Conservation (phyloP, 176 grass and related monocot genomes). For the Rhynchospora tenuis region DNA sequence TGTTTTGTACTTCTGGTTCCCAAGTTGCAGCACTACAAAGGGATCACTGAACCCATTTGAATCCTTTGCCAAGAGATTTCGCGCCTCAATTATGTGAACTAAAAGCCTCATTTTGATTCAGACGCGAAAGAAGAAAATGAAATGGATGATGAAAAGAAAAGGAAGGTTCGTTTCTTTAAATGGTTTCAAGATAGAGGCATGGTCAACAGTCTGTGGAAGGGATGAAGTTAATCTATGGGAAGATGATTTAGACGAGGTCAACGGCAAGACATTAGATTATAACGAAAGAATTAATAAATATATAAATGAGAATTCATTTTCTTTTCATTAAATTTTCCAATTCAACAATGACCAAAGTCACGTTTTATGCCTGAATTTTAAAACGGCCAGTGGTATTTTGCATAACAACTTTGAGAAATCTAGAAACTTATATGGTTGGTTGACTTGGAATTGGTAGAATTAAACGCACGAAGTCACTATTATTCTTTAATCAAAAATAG, state of each 20-base stretch:
- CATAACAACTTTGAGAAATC: not conserved
- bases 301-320: not conserved
- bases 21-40: slow-evolving; percentile 72
- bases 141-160: not conserved
- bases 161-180: not conserved
- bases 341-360: not conserved
- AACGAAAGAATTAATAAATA: not conserved
- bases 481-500: not conserved
- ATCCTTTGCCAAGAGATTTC: slow-evolving; percentile 64
- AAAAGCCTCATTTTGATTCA: slow-evolving; percentile 55
- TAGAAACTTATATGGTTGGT: not conserved
- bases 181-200: not conserved
- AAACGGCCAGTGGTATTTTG: not conserved
- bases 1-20: slow-evolving; percentile 65
- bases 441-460: not conserved
- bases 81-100: slow-evolving; percentile 68
- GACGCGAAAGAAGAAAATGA: not conserved
- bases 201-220: not conserved
- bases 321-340: no score
- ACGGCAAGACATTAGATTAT: not conserved
- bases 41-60: slow-evolving; percentile 74
- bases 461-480: not conserved
- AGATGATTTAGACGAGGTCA: not conserved
- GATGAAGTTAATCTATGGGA: not conserved
- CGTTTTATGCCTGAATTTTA: not conserved